Base-by-base conservation (phyloP, 257 asterid species). In the Handroanthus guayacan region DNA sequence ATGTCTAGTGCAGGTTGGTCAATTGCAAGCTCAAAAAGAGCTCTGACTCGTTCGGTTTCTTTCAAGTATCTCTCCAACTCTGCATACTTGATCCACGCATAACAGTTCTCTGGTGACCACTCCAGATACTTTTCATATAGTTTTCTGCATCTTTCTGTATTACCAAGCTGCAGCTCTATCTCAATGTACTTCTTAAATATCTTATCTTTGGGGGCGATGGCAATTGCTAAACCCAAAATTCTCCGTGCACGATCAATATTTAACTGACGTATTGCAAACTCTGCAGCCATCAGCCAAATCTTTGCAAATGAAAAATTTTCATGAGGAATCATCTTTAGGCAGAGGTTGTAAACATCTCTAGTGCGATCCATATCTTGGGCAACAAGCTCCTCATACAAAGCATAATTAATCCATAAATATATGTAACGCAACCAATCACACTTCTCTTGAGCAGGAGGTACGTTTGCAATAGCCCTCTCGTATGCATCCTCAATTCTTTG, bases 391-490 rank as follows among this genome's bases (percentile, higher is more conserved):
- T 91, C 98, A 17, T 87, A 95, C 73, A 95, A 77, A 36, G 87
- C 97, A 86, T 95, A 92, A 74, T 92, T 95, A 67, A 95, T 86
- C 99, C 99, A 95, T 73, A 92, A 71, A 81, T 95, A 95, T 16
- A 95, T 91, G 71, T 95, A 95, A 14, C 98, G 86, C 84, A 92
- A 96, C 98, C 98, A 95, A 70, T 87, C 88, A 8, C 93, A 89
- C 86, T 95, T 95, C 87, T 95, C 98, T 76, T 87, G 88, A 57
- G 95, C 95, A 67, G 99, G 99, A 61, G 99, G 99, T n/a, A 91
- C 51, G 80, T 95, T 91, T 9, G 97, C 95, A 72, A 95, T 91
- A 1, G 98, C 96, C 79, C 97, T 87, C 91, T 95, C 96, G 65
- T 91, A 95, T 2, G 88, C 90, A 50, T 95, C 98, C 80, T 94